Percentiles rank a stretch among this genome's conserved stretches.
phyloP scores from a whole-genome alignment of 2,329 filamentous ascomycete genomes.

The Ampelomyces quisqualis region DNA sequence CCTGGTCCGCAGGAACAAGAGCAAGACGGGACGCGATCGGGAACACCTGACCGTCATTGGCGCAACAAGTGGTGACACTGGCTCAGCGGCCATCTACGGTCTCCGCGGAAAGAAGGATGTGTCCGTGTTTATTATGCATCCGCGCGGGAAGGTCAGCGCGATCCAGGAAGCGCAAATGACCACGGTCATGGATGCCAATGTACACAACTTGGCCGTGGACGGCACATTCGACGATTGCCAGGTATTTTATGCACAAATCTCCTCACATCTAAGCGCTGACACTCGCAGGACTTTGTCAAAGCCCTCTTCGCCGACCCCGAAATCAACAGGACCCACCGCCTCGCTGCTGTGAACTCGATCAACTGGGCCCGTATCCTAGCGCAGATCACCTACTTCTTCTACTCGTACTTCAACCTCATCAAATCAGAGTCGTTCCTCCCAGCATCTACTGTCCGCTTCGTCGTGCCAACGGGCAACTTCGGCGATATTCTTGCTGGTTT shows the following conservation, averaged over 20 bases:
- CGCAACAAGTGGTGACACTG: slow-evolving; percentile 61
- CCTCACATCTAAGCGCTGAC: slow-evolving; percentile 18
- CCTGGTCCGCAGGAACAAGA: slow-evolving; percentile 69
- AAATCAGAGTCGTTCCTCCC: slow-evolving; percentile 61
- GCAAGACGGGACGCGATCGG: slow-evolving; percentile 66
- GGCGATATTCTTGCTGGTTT: slow-evolving; percentile 92
- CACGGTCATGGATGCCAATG: slow-evolving; percentile 83
- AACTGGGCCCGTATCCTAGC: slow-evolving; percentile 95
- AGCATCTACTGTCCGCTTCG: slow-evolving; percentile 69
- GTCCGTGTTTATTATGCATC: slow-evolving; percentile 91
- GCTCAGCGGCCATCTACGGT: slow-evolving; percentile 94
- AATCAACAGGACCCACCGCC: slow-evolving; percentile 77
- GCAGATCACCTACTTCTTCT: slow-evolving; percentile 96
- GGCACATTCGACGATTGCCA: slow-evolving; percentile 97
- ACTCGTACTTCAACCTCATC: slow-evolving; percentile 83
- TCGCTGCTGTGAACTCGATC: slow-evolving; percentile 94
- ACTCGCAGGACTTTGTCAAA: slow-evolving; percentile 80
- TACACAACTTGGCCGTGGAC: slow-evolving; percentile 85
- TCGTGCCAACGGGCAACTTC: slow-evolving; percentile 95
- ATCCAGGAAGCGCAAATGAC: slow-evolving; percentile 98
- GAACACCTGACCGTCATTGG: slow-evolving; percentile 47
- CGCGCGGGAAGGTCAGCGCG: slow-evolving; percentile 84
- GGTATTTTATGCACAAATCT: slow-evolving; percentile 44
- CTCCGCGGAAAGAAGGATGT: slow-evolving; percentile 95
- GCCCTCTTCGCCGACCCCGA: slow-evolving; percentile 83